Base-by-base conservation (phyloP, 768 basidiomycete genomes). In the Lenzites betulinus region DNA sequence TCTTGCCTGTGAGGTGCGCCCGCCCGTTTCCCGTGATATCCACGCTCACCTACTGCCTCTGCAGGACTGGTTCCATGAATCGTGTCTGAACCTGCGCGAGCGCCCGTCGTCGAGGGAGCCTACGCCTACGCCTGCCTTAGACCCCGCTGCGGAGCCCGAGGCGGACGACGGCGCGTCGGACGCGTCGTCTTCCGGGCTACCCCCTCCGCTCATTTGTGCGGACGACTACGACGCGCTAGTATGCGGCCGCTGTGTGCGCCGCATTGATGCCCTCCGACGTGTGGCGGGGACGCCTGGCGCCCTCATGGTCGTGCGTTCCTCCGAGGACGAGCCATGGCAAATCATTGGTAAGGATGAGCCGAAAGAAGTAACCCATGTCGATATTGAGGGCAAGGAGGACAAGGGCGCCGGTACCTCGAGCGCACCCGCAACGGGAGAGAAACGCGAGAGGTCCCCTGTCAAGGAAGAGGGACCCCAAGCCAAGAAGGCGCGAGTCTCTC, bases 51-150 rank as follows among this genome's bases (percentile, higher is more conserved):
- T 30, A 51, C 36, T 46, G 36, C 46, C 15, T 4, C 2, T 59
- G n/a, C 62, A 93, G 91, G 92, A 94, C 69, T 94, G 92, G 92
- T 94, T 87, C 73, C 92, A 94, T 66, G 92, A 94, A 76, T 93
- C 90, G 12, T 94, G 92, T 67, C 84, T 92, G 65, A 88, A 91
- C 72, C 79, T 94, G 43, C 83, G 90, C 60, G 83, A 87, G 70
- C 81, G 81, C 22, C 89, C 88, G 9, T 64, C 74, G 7, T 80
- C 80, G 9, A 78, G 83, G 58, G 79, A 75, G 49, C 62, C 79
- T 4, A 70, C 75, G 0, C 75, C 30, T 33, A 11, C 30, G n/a
- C n/a, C n/a, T n/a, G n/a, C n/a, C n/a, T n/a, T n/a, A n/a, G n/a
- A n/a, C 30, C 30, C 77, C 28, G 59, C 69, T 50, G 25, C 55